Evolutionary conservation across 2,329 filamentous ascomycete species (phyloP), one percentile per base, ranked within the genome.

Genomic region (Apiospora koreana): DNA sequence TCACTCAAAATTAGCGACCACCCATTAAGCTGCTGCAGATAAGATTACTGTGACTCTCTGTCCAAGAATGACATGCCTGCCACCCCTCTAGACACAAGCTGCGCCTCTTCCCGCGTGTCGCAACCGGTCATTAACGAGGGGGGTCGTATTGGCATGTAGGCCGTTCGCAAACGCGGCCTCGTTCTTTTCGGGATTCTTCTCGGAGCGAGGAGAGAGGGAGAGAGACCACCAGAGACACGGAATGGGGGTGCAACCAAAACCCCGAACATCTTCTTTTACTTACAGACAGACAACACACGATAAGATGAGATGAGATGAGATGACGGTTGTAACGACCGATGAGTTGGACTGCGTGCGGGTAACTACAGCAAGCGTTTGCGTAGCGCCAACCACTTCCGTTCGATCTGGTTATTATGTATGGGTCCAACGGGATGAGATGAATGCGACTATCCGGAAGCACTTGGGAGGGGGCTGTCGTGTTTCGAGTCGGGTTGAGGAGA

Each of bases 401-500:
- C 50, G 50, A 35, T 35, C 28, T 58, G 50, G 50, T 2, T 21
- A 58, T 58, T 58, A 58, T 35, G 50, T 35, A 62, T 62, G 54
- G 54, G 54, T 62, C 54, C 54, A 62, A 31, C 31, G 21, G 54
- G 54, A 62, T 62, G 54, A 23, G 54, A 62, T 62, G 54, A 23
- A 38, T 62, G 54, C 31, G 31, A 62, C 54, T 62, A 62, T 38
- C 31, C 54, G 54, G 54, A 23, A 38, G 38, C 31, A 14, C 38
- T 21, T 62, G 38, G 16, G 31, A 12, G n/a, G 54, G 54, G 9
- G 9, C 35, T 70, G 46, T 65, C 43, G 28, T 48, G 46, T 72
- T 68, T 70, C 68, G 71, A 71, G 69, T 65, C 69, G 73, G 69
- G 54, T 66, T 67, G 38, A 8, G 65, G 70, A 71, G 54, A 62